phyloP scores from a whole-genome alignment of 768 basidiomycete genomes.

The Coprinopsis marcescibilis region DNA sequence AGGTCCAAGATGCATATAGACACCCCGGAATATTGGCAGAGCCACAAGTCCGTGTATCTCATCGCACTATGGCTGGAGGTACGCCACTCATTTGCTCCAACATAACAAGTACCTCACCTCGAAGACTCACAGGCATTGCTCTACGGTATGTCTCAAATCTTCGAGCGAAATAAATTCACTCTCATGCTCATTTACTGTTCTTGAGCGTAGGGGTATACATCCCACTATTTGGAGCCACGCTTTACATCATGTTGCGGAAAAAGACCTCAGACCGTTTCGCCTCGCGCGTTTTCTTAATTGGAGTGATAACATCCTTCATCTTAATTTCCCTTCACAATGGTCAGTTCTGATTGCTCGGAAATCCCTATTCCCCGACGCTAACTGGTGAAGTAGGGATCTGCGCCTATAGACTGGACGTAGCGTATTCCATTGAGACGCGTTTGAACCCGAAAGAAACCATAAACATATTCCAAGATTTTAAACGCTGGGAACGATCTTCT shows the following conservation, averaged over 20 bases:
- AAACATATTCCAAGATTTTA: neutral
- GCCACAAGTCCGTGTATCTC: too few relatives aligned
- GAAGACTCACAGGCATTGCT: too few relatives aligned
- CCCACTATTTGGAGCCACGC: neutral
- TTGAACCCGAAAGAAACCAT: neutral
- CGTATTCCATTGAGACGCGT: neutral
- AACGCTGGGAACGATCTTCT: neutral
- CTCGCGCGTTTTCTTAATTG: neutral
- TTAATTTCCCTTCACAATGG: neutral
- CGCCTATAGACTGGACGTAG: neutral
- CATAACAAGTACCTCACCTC: too few relatives aligned
- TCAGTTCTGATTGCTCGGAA: neutral
- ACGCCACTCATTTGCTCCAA: too few relatives aligned
- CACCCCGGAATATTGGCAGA: too few relatives aligned
- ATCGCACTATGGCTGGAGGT: too few relatives aligned
- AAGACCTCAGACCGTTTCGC: neutral
- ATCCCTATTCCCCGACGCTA: neutral
- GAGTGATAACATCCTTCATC: neutral
- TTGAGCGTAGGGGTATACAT: neutral
- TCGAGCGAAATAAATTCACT: too few relatives aligned
- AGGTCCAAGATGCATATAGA: too few relatives aligned
- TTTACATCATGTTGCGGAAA: neutral
- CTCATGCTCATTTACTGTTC: too few relatives aligned
- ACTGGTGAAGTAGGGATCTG: neutral
- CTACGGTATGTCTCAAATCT: too few relatives aligned